Evolutionary conservation across 345 rosid species (phyloP), one percentile per base, ranked within the genome.

Genomic region (Lepidium sativum): DNA sequence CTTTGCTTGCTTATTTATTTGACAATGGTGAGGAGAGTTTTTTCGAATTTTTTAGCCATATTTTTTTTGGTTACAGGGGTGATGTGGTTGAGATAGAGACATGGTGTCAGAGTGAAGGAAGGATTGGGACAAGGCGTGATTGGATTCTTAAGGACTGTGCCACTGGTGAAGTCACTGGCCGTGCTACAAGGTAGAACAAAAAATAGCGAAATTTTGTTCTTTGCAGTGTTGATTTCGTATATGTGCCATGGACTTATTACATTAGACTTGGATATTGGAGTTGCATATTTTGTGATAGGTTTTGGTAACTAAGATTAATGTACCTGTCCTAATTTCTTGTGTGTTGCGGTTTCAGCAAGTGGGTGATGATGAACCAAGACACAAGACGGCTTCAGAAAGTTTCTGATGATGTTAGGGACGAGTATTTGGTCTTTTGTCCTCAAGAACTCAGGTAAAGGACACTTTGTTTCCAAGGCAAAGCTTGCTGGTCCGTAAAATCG

Each of bases 341-440:
- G 2, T 51, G 25, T 52, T 61, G 6, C 35, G 60, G 54, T 86
- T 63, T 72, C 90, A 94, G 97, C 76, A 90, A 94, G 79, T 94
- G 99, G 99, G 95, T 94, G 74, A 94, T 90, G 99, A 94, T 94
- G 97, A 94, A 90, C 77, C 85, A 83, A 67, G 87, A 88, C 71
- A 94, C 96, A 13, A 86, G 99, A 69, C 83, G 92, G 70, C 92
- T 94, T 33, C 96, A 90, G 80, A 94, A 94, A 83, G 95, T 90
- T 45, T 78, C 69, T 7, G 97, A 94, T 72, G 96, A 90, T 14
- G 91, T 94, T 67, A 81, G 92, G 35, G 91, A 86, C 25, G 99
- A 94, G 80, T 79, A 80, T 73, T 78, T 86, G 52, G 79, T 82
- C 33, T 88, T 77, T 69, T 86, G 88, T 78, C 97, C 99, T 23